Evolutionary conservation across 495 filamentous ascomycete genomes (phyloP), one percentile per base, ranked within the genome.

Genomic region (Daldinia bambusicola): DNA sequence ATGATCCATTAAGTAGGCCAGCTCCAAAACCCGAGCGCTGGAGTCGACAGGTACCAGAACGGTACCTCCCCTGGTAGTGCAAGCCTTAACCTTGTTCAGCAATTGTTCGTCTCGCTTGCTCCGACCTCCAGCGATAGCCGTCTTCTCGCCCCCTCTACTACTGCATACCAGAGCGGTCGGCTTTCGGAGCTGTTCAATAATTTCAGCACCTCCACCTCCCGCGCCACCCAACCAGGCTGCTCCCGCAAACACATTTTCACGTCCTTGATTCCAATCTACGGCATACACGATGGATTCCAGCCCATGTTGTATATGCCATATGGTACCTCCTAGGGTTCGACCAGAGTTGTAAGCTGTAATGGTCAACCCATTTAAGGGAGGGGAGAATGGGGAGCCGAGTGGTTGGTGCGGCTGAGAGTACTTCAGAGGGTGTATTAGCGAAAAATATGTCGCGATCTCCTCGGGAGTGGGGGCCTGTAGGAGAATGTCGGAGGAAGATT

Each of bases 221-320:
- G 91, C 81, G 2, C 92, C 92, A 34, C 92, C 92, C 48, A 99
- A 86, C 92, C 95, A 98, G 16, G 94, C 93, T 40, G 95, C 96
- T 64, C 94, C 95, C 2, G 95, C 88, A 45, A 96, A 87, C 12
- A 97, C 93, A 82, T 97, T 96, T 78, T 99, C 95, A 55, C 93
- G 86, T 10, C 89, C 92, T 77, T 98, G 93, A 74, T 97, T 98
- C 95, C 96, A 99, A 74, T 98, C 95, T 13, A 97, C 91, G 1
- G 96, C 95, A 70, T 99, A 98, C 12, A 98, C 94, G 40, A 99
- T 95, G 0, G 93, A 97, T 76, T 99, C 95, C 77, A 98, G 86
- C 0, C 94, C 94, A 83, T 98, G 94, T 64, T 97, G 95, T 68
- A 99, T 93, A 75, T 98, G 95, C 95, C 95, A 99, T 80, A 99